Base-by-base conservation (phyloP, 495 filamentous ascomycete species). In the Neurospora africana region DNA sequence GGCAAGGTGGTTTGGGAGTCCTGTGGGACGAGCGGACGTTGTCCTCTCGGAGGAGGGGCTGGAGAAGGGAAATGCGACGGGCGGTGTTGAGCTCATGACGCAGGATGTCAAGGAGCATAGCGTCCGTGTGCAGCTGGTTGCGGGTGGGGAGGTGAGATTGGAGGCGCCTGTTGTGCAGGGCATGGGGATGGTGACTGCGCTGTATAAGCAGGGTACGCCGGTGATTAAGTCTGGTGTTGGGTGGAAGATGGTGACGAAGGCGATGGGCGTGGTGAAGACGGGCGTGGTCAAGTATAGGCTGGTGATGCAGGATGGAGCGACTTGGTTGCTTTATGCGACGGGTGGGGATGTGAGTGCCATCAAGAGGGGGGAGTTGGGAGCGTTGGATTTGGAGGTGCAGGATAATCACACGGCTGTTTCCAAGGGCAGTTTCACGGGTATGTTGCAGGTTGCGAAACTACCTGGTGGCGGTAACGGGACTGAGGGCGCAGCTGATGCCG, bases 141-240 rank as follows among this genome's bases (percentile, higher is more conserved):
- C 78, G 17, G 86, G 86, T 17, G 87, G 87, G 1, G 74, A 80
- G 1, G 83, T 89, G 3, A 72, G 80, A 2, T 84, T 98, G 40
- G 89, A 89, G 0, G 92, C 97, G 75, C 94, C 94, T 0, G 78
- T 97, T 8, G 89, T 97, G 2, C 95, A 98, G 78, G 95, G 95
- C 4, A 94, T 95, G 90, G 93, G 88, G 0, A 95, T 93, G 74
- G 86, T 96, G 13, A 97, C 93, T 5, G 95, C 85, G 4, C 71
- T 91, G n/a, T 98, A 95, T 80, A 86, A 84, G 58, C 86, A 86
- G 39, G 83, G 89, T 5, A 87, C 89, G 35, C 94, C 95, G 3
- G 61, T 90, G 13, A 83, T 98, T 30, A 88, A 92, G 74, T 92
- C 90, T 69, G 90, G 89, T 11, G 85, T 95, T 2, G 89, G 89